Evolutionary conservation across 306 rosid species (phyloP), one percentile per base, ranked within the genome.

Genomic region (Erythrophleum fordii): DNA sequence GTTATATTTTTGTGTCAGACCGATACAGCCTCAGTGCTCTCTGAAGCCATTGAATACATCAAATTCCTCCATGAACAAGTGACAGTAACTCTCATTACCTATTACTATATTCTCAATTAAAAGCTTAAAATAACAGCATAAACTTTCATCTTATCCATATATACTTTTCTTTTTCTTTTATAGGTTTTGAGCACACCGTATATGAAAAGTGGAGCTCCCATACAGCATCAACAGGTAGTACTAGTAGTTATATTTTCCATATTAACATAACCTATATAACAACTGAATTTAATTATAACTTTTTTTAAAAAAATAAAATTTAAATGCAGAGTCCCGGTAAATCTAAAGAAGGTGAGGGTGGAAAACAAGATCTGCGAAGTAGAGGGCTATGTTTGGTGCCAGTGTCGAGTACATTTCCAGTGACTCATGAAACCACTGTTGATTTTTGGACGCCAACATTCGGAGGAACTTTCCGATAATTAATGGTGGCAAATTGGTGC

Each of bases 11-110:
- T 79, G 75, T 89, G 84, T 77, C 97, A 96, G 99, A 96, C 99
- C 75, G 99, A 96, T 92, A 96, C 99, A 56, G 99, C 99, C 81
- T 96, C 99, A 41, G 99, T 96, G 89, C 97, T 96, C 70, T 96
- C 99, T 83, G 99, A 96, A 89, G 99, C 99, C 76, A 90, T 93
- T 78, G 98, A 89, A 79, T 96, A 93, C 83, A 93, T 96, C 92
- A 96, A 93, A 84, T 93, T 93, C 79, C 98, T 93, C 86, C 99
- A 96, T 75, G 97, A 93, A 58, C 98, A 96, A 86, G 93, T 96
- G 53, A 81, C 83, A 79, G 99, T 96, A 88, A 93, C 97, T 89
- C 83, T 89, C 84, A 73, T 69, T 75, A 81, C 39, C 62, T 53
- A 59, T 56, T 76, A 22, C 23, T n/a, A 35, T 46, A 46, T 82